Percentiles rank a stretch among this genome's conserved stretches.
Evolutionary conservation across 2,329 filamentous ascomycete genomes (phyloP).

Genomic region (Grosmannia serpens): DNA sequence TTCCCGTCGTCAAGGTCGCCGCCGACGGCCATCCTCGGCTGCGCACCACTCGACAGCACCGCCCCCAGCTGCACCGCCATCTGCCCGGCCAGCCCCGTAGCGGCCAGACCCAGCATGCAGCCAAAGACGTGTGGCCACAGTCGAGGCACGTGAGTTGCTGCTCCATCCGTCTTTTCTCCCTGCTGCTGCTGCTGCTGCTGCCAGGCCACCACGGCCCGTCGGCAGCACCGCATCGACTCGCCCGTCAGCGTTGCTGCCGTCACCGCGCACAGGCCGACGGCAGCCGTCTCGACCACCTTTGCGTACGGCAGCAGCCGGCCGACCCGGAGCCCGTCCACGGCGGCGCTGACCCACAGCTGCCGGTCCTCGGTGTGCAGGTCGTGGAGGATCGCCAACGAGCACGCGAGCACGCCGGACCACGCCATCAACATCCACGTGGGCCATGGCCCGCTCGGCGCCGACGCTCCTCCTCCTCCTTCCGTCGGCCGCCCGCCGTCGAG

Average conservation of each 20-base stretch:
- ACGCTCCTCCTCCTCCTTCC: neutral
- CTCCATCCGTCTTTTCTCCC: neutral
- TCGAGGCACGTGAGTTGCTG: neutral
- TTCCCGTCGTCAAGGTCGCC: no score
- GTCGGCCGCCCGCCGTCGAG: neutral
- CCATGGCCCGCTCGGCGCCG: neutral
- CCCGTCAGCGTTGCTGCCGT: constrained; percentile 3
- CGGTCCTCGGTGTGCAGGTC: neutral
- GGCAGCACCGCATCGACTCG: constrained; percentile 5
- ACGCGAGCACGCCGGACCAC: neutral
- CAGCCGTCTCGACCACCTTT: constrained; percentile 3
- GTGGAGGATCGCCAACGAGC: neutral
- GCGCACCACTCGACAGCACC: neutral
- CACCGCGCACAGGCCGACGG: constrained; percentile 7
- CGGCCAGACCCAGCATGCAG: constrained; percentile 5
- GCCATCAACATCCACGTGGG: neutral
- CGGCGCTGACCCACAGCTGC: neutral
- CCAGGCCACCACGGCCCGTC: neutral
- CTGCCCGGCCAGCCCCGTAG: constrained; percentile 7
- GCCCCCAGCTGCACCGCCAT: constrained; percentile 7
- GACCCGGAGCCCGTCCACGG: neutral
- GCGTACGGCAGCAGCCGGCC: constrained; percentile 3
- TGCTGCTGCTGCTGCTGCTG: no score
- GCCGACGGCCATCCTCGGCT: no score
- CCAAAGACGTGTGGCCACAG: neutral